Conservation (phyloP, 2,329 filamentous ascomycete species). For the Aureobasidium sp. region DNA sequence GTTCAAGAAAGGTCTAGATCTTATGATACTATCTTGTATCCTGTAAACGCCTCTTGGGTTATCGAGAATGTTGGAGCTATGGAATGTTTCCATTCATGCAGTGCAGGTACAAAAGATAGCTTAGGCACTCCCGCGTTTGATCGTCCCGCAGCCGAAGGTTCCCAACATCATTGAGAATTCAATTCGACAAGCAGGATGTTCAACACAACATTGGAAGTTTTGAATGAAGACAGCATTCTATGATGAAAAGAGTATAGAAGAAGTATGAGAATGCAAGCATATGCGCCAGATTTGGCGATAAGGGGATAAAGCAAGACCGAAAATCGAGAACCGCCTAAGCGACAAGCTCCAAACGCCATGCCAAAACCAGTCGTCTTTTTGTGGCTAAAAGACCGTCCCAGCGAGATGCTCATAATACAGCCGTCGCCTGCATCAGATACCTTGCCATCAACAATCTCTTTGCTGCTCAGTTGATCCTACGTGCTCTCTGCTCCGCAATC, state of each 20-base stretch:
- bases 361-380: neutral
- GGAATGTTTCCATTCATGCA: too few relatives aligned
- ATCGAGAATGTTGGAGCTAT: neutral
- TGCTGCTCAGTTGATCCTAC: neutral
- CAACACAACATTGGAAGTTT: neutral
- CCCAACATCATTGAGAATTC: neutral
- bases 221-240: neutral
- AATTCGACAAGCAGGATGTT: neutral
- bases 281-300: neutral
- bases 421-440: neutral
- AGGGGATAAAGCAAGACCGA: neutral
- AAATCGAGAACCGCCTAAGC: neutral
- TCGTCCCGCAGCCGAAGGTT: neutral
- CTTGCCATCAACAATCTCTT: neutral
- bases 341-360: neutral
- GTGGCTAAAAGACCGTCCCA: neutral
- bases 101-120: too few relatives aligned
- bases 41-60: neutral
- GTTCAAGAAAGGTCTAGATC: neutral
- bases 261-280: neutral
- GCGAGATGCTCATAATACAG: neutral
- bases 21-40: neutral
- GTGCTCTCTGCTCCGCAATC: neutral
- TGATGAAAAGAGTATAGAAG: neutral
- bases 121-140: too few relatives aligned